Conservation (phyloP, 371 early-diverging fungal genomes). For the Rhizopus arrhizus region DNA sequence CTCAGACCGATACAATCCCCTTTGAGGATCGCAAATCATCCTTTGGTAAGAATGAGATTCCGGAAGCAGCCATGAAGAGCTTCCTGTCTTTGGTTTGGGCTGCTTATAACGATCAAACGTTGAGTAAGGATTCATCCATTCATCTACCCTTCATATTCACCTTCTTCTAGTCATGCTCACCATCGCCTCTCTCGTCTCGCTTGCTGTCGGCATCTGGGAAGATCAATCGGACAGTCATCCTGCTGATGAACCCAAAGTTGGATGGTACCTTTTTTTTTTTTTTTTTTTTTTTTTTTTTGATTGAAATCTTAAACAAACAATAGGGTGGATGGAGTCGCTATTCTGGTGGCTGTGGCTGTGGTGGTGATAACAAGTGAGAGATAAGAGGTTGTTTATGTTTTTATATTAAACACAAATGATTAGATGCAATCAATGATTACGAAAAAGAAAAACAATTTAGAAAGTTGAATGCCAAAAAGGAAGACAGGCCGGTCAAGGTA, state of each 20-base stretch:
- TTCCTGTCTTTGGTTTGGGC: constrained; percentile 59
- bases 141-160: not conserved
- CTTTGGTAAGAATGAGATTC: constrained; percentile 66
- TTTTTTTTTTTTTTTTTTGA: not conserved
- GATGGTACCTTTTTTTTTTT: constrained; percentile 40
- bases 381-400: not conserved
- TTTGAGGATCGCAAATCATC: constrained; percentile 40
- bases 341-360: constrained; percentile 72
- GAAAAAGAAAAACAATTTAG: constrained; percentile 81
- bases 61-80: constrained; percentile 60
- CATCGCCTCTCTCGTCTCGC: constrained; percentile 77
- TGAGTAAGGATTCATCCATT: constrained; percentile 25
- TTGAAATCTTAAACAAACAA: too few species aligned
- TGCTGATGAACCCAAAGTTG: constrained; percentile 51
- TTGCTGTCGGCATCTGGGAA: constrained; percentile 80
- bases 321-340: constrained; percentile 74
- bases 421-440: constrained; percentile 77
- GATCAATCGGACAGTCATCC: constrained; percentile 58
- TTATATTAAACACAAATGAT: constrained; percentile 12
- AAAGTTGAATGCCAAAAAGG: constrained; percentile 73
- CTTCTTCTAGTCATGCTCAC: constrained; percentile 61
- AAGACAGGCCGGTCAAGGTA: constrained; percentile 68
- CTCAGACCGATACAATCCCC: constrained; percentile 16
- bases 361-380: constrained; percentile 75
- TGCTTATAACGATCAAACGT: constrained; percentile 60